phyloP scores from a whole-genome alignment of 345 rosid species.

The Theobroma cacao region DNA sequence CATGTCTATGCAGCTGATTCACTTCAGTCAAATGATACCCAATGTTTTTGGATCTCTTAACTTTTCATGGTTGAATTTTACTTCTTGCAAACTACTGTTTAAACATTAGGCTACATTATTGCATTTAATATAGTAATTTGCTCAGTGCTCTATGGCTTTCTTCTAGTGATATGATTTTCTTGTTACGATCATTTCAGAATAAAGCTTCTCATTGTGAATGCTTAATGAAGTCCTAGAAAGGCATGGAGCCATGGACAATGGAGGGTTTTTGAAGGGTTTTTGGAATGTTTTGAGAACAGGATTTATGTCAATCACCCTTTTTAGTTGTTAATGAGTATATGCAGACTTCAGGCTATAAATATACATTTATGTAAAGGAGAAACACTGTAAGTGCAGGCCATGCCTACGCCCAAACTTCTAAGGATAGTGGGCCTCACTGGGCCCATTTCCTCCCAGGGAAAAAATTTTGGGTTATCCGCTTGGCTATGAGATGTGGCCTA shows the following conservation, averaged over 20 bases:
- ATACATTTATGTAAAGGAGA: no score
- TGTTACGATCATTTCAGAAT: background rate
- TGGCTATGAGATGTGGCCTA: background rate
- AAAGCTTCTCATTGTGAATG: background rate
- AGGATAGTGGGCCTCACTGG: background rate
- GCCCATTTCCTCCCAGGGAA: background rate
- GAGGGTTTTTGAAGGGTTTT: no score
- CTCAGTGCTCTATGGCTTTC: background rate
- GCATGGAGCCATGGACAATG: no score
- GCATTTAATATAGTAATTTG: background rate
- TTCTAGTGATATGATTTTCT: background rate
- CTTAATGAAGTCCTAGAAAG: background rate
- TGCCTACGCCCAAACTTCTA: background rate
- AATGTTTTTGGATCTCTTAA: background rate
- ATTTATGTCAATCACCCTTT: no score
- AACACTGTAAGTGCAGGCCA: background rate
- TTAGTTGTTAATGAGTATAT: no score
- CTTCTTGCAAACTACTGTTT: background rate
- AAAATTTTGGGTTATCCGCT: background rate
- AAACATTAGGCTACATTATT: background rate
- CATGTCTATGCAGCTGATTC: background rate
- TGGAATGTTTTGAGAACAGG: no score
- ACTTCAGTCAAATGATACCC: background rate
- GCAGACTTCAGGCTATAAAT: no score
- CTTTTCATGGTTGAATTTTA: background rate